Evolutionary conservation across 352 stramenopile species (phyloP).

Genomic region (Blastocystis hominis): DNA sequence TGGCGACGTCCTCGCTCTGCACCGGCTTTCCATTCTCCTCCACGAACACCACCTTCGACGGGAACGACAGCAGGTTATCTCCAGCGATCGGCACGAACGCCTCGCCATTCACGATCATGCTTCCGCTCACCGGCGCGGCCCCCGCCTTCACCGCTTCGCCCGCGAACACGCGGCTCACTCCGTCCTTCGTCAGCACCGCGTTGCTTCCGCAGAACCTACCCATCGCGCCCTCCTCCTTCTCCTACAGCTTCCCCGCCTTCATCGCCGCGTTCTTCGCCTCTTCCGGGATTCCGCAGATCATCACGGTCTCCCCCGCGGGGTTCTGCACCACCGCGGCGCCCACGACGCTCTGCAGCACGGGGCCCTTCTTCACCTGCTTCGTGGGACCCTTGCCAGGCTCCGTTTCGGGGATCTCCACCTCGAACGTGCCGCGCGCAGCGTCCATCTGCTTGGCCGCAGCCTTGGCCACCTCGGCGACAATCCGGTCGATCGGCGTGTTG

Average conservation of each 20-base stretch:
- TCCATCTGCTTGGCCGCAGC: constrained; percentile 21
- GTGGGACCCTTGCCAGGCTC: constrained; percentile 2
- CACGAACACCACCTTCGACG: constrained; percentile 22
- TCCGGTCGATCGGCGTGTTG: not conserved
- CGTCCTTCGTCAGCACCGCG: constrained; percentile 25
- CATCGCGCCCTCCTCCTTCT: not conserved
- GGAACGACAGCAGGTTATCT: constrained; percentile 31
- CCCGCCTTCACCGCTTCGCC: not conserved
- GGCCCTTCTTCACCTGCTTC: constrained; percentile 12
- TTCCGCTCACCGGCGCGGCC: not conserved
- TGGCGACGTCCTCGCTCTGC: not conserved
- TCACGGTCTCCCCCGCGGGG: not conserved
- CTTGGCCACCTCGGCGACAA: not conserved
- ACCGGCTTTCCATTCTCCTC: not conserved
- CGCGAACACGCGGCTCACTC: constrained; percentile 24
- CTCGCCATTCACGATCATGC: constrained; percentile 32
- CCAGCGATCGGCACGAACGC: not conserved
- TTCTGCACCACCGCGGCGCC: not conserved
- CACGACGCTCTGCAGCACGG: constrained; percentile 4
- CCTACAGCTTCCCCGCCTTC: not conserved
- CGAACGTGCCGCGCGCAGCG: not conserved
- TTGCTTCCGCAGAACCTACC: constrained; percentile 29
- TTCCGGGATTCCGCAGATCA: not conserved
- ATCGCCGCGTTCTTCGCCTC: not conserved
- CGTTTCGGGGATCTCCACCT: not conserved